These are phyloP conservation scores for Trichoderma sp. DNA, from an alignment of 2,329 filamentous ascomycete species.

Conservation along the genomic window DNA sequence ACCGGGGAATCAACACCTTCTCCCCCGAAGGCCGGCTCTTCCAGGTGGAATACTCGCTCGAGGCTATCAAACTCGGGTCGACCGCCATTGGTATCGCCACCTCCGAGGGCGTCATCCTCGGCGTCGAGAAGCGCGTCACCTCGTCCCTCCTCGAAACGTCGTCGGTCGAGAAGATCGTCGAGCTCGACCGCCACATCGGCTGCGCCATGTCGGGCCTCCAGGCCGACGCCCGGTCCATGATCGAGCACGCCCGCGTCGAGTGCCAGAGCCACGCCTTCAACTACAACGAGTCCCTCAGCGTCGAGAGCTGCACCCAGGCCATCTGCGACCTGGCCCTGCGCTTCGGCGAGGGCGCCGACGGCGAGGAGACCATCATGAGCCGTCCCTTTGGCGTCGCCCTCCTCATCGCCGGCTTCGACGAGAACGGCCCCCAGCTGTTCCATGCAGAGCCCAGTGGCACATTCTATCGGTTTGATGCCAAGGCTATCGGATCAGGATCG, in stretches of 20 bases:
- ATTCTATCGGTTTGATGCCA: conserved; percentile 98
- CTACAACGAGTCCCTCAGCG: conserved; percentile 90
- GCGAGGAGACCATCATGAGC: conserved; percentile 98
- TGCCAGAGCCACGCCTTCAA: conserved; percentile 97
- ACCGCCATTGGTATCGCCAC: conserved; percentile 98
- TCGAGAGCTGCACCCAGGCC: conserved; percentile 97
- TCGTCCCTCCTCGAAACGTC: conserved; percentile 95
- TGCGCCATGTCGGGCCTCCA: conserved; percentile 98
- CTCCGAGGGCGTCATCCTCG: conserved; percentile 89
- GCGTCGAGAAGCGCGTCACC: conserved; percentile 98
- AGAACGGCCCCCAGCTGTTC: conserved; percentile 95
- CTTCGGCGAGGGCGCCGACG: conserved; percentile 95
- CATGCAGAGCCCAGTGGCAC: conserved; percentile 97
- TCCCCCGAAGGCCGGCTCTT: conserved; percentile 99
- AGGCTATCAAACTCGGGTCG: conserved; percentile 98
- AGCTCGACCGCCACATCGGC: conserved; percentile 97
- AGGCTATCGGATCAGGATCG: conserved; percentile 95
- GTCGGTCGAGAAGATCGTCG: conserved; percentile 98
- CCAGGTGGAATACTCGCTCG: conserved; percentile 99
- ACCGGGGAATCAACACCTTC: conserved; percentile 99
- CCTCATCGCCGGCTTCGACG: conserved; percentile 94
- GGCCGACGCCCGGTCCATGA: conserved; percentile 94
- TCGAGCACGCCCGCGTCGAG: conserved; percentile 97
- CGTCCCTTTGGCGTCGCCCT: conserved; percentile 94
- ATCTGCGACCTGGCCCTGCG: conserved; percentile 96